A percentile compares a stretch with the other conserved stretches of the same genome.
phyloP scores from a whole-genome alignment of 2,329 filamentous ascomycete genomes.

The Stenocarpella maydis region DNA sequence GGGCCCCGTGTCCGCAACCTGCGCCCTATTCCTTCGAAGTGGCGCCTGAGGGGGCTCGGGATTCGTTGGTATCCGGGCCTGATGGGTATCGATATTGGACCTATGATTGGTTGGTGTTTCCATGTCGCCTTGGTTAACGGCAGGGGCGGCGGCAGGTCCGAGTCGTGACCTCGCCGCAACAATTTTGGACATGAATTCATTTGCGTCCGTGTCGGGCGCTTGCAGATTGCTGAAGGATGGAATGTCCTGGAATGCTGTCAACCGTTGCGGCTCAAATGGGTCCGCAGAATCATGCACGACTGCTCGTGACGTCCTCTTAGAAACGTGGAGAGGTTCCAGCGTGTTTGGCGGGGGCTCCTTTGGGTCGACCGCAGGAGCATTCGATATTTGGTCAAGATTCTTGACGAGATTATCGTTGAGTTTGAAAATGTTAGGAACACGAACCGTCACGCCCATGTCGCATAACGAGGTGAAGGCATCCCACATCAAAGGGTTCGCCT shows the following conservation, averaged over 20 bases:
- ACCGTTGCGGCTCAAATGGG: slow-evolving; percentile 59
- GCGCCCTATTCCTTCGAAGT: slow-evolving; percentile 60
- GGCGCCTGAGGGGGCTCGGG: slow-evolving; percentile 62
- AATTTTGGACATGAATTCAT: slow-evolving; percentile 65
- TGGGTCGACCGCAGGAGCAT: slow-evolving; percentile 46
- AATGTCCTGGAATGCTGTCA: slow-evolving; percentile 50
- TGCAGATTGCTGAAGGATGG: slow-evolving; percentile 51
- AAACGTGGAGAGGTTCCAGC: slow-evolving; percentile 47
- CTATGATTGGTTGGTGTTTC: slow-evolving; percentile 69
- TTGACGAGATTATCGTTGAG: slow-evolving; percentile 64
- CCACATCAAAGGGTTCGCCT: slow-evolving; percentile 96
- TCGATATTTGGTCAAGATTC: slow-evolving; percentile 53
- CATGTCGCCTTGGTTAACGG: slow-evolving; percentile 60
- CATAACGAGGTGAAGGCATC: slow-evolving; percentile 92
- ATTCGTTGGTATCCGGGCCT: slow-evolving; percentile 43
- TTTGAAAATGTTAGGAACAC: slow-evolving; percentile 87
- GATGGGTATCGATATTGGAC: slow-evolving; percentile 48
- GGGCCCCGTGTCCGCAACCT: slow-evolving; percentile 58
- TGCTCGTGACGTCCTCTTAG: slow-evolving; percentile 43
- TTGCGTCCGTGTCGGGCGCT: slow-evolving; percentile 54
- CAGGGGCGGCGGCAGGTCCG: slow-evolving; percentile 48
- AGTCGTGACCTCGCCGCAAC: slow-evolving; percentile 59
- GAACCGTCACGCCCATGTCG: slow-evolving; percentile 83
- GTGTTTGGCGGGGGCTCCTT: slow-evolving; percentile 48
- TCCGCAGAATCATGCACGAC: slow-evolving; percentile 51